phyloP scores from a whole-genome alignment of 306 rosid genomes.

The Cucurbita argyrosperma region DNA sequence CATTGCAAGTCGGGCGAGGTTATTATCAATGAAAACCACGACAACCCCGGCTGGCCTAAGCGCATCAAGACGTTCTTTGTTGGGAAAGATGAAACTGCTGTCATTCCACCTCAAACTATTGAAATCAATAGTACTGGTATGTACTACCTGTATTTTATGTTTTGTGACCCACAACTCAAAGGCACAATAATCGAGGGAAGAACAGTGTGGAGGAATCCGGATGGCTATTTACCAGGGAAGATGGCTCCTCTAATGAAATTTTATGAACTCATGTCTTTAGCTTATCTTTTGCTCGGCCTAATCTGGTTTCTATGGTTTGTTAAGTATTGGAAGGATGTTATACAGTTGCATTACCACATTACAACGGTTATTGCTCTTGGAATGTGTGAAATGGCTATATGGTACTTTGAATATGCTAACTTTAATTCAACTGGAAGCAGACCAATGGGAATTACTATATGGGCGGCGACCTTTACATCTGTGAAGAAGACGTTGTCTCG shows the following conservation, averaged over 20 bases:
- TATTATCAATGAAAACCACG: conserved; percentile 37
- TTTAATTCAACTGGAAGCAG: conserved; percentile 75
- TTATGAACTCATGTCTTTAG: conserved; percentile 70
- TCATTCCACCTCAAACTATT: conserved; percentile 21
- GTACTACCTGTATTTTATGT: conserved; percentile 86
- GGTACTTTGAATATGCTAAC: conserved; percentile 89
- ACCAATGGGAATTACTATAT: conserved; percentile 82
- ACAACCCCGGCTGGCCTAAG: conserved; percentile 33
- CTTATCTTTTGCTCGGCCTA: conserved; percentile 62
- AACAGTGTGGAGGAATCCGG: conserved; percentile 80
- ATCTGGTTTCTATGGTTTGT: conserved; percentile 74
- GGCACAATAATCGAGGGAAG: conserved; percentile 64
- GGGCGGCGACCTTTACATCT: conserved; percentile 79
- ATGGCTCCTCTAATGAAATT: conserved; percentile 83
- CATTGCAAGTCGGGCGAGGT: conserved; percentile 61
- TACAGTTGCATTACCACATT: conserved; percentile 73
- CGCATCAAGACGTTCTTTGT: conserved; percentile 53
- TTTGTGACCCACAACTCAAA: conserved; percentile 50
- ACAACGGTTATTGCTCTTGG: conserved; percentile 83
- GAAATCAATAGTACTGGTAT: conserved; percentile 53
- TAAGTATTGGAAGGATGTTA: conserved; percentile 68
- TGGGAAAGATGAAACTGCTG: conserved; percentile 25
- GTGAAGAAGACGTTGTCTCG: conserved; percentile 81
- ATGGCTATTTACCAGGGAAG: conserved; percentile 78
- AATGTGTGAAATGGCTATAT: conserved; percentile 91